A percentile compares a stretch with the other conserved stretches of the same genome.
phyloP scores from a whole-genome alignment of 495 filamentous ascomycete genomes.

The Astrothelium subdiscretum region DNA sequence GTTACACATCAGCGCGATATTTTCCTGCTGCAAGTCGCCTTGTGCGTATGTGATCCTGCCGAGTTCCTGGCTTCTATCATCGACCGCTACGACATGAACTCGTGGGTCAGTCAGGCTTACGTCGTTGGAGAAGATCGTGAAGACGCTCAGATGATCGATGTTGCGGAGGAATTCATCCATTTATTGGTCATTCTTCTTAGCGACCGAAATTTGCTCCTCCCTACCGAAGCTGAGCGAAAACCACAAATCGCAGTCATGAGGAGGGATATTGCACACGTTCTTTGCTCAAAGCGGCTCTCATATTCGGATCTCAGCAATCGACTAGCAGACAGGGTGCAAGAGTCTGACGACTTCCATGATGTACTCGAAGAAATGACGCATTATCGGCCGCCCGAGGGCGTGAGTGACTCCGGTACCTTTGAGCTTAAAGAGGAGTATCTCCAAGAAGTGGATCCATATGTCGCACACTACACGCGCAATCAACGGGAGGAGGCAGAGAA shows the following conservation, averaged over 20 bases:
- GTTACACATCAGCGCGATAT: constrained; percentile 91
- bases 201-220: constrained; percentile 71
- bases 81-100: constrained; percentile 77
- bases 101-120: constrained; percentile 81
- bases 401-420: constrained; percentile 87
- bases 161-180: constrained; percentile 92
- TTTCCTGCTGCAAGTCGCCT: constrained; percentile 79
- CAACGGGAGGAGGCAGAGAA: constrained; percentile 92
- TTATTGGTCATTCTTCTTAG: constrained; percentile 82
- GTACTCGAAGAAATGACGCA: constrained; percentile 80
- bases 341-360: constrained; percentile 64
- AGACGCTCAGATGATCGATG: constrained; percentile 74
- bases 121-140: constrained; percentile 59
- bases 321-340: constrained; percentile 74
- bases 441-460: constrained; percentile 84
- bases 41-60: constrained; percentile 61
- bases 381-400: constrained; percentile 79
- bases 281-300: constrained; percentile 91
- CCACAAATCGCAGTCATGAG: constrained; percentile 61
- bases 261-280: constrained; percentile 80
- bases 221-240: constrained; percentile 51
- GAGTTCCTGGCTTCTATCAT: constrained; percentile 75
- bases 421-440: constrained; percentile 78
- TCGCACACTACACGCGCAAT: constrained; percentile 89
- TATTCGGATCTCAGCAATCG: constrained; percentile 79